phyloP scores from a whole-genome alignment of 495 filamentous ascomycete species.

The Tuber calosporum region DNA sequence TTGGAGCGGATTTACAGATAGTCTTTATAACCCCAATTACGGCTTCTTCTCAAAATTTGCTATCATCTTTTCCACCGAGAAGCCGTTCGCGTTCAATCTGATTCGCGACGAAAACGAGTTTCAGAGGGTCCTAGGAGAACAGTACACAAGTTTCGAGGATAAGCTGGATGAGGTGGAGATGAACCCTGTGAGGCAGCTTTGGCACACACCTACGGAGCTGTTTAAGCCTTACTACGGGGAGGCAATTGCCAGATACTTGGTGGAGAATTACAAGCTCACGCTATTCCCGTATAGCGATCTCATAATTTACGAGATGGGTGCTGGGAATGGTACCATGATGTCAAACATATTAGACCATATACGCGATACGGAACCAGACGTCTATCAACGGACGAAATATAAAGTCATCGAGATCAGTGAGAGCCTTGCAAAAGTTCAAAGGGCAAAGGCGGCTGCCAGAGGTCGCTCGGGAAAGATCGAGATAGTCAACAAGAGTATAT shows the following conservation, averaged over 20 bases:
- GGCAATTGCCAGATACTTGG: slow-evolving; percentile 85
- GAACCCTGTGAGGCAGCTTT: slow-evolving; percentile 80
- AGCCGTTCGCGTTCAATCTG: slow-evolving; percentile 82
- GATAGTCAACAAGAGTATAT: slow-evolving; percentile 89
- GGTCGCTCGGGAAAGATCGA: slow-evolving; percentile 82
- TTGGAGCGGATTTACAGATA: slow-evolving; percentile 54
- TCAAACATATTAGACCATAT: slow-evolving; percentile 96
- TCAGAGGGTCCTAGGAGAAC: slow-evolving; percentile 60
- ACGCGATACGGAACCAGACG: slow-evolving; percentile 75
- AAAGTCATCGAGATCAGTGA: slow-evolving; percentile 91
- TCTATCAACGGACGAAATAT: slow-evolving; percentile 90
- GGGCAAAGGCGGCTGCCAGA: slow-evolving; percentile 49
- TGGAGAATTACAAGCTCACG: slow-evolving; percentile 90
- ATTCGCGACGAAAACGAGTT: slow-evolving; percentile 80
- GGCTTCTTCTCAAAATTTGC: slow-evolving; percentile 97
- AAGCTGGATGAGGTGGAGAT: slow-evolving; percentile 59
- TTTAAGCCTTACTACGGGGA: slow-evolving; percentile 97
- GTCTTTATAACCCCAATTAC: slow-evolving; percentile 92
- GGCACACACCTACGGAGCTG: slow-evolving; percentile 97
- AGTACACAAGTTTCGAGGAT: slow-evolving; percentile 88
- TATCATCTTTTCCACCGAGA: slow-evolving; percentile 86
- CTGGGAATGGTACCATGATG: slow-evolving; percentile 96
- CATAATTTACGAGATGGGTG: slow-evolving; percentile 97
- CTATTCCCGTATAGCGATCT: slow-evolving; percentile 94
- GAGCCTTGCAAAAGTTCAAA: slow-evolving; percentile 69